phyloP scores from a whole-genome alignment of 805 yeast species.

The Blastobotrys peoriensis region DNA sequence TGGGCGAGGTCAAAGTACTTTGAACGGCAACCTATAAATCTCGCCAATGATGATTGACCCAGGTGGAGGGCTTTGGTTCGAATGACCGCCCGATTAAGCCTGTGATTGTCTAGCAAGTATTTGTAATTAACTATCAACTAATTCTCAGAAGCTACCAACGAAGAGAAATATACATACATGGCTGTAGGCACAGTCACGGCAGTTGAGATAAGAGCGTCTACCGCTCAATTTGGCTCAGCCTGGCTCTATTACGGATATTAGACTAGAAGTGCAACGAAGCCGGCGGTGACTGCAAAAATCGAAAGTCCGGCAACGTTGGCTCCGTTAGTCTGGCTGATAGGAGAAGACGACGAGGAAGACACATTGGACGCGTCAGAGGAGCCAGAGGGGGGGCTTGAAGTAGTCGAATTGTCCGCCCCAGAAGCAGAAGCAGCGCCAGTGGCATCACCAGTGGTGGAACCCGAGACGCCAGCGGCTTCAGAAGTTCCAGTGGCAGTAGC shows the following conservation, averaged over 20 bases:
- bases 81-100: too few species aligned
- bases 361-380: conserved; percentile 6
- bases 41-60: too few species aligned
- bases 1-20: too few species aligned
- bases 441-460: conserved; percentile 11
- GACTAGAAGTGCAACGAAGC: neutral
- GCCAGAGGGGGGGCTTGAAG: conserved; percentile 1
- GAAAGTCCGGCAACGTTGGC: conserved; percentile 4
- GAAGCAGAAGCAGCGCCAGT: conserved; percentile 12
- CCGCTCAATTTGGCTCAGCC: too few species aligned
- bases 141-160: too few species aligned
- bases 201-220: too few species aligned
- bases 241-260: neutral
- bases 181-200: too few species aligned
- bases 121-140: too few species aligned
- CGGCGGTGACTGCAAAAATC: neutral
- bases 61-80: too few species aligned
- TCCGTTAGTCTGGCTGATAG: conserved; percentile 5
- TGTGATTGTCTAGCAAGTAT: too few species aligned
- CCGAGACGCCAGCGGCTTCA: conserved; percentile 9
- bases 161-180: too few species aligned
- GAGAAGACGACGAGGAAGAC: conserved; percentile 5
- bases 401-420: conserved; percentile 5
- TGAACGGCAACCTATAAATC: too few species aligned
- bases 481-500: conserved; percentile 5